phyloP scores from a whole-genome alignment of 352 stramenopile species.

The Pythium periplocum region DNA sequence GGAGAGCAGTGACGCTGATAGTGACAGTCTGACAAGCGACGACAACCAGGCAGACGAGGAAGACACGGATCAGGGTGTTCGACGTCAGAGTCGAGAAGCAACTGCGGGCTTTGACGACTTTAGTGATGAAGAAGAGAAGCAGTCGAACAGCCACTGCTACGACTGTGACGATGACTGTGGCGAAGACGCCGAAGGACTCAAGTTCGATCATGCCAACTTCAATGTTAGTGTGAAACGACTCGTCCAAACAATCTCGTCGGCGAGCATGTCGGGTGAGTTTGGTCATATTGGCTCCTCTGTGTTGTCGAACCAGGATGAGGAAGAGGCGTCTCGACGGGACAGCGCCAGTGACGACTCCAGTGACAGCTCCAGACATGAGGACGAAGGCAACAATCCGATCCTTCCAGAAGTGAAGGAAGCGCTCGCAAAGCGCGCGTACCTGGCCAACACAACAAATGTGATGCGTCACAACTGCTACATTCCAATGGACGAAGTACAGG shows the following conservation, averaged over 20 bases:
- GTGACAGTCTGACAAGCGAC: constrained; percentile 8
- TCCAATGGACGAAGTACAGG: constrained; percentile 41
- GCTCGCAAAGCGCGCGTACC: constrained; percentile 1
- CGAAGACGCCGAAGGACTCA: constrained; percentile 24
- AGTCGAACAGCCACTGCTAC: neutral
- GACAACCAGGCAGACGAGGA: constrained; percentile 11
- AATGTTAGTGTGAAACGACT: constrained; percentile 40
- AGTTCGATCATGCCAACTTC: constrained; percentile 41
- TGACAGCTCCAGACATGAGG: constrained; percentile 10
- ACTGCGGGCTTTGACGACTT: constrained; percentile 10
- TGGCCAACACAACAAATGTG: neutral
- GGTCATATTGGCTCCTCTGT: constrained; percentile 9
- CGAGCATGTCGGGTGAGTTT: constrained; percentile 20
- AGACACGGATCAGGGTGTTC: constrained; percentile 1
- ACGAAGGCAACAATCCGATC: constrained; percentile 11
- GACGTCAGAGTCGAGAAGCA: neutral
- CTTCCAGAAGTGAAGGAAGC: constrained; percentile 6
- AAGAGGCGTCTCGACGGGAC: constrained; percentile 2
- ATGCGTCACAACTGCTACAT: constrained; percentile 19
- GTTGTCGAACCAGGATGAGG: constrained; percentile 38
- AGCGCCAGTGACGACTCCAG: neutral
- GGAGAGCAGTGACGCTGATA: neutral
- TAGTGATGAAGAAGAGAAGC: neutral
- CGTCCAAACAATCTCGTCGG: constrained; percentile 42
- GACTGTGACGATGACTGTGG: constrained; percentile 19